Conservation (phyloP, 208 protist genomes). For the Endotrypanum monterogeii region DNA sequence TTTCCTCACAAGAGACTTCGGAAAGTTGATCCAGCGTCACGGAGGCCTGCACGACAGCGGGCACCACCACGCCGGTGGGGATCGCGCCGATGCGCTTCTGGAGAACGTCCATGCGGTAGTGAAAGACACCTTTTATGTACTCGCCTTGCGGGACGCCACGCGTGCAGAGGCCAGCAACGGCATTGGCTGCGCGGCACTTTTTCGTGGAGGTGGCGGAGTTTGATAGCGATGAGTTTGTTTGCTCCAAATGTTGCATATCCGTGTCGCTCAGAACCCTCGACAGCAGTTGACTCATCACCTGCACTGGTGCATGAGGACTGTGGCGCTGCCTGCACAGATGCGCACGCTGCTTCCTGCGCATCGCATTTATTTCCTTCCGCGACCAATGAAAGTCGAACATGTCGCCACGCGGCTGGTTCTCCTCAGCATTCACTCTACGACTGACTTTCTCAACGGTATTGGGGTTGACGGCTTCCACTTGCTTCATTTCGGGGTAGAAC, state of each 20-base stretch:
- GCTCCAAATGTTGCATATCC: not conserved
- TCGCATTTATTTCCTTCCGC: not conserved
- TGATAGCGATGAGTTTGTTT: not conserved
- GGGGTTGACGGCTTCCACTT: not conserved
- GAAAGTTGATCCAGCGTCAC: not conserved
- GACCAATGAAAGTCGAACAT: slow-evolving; percentile 21
- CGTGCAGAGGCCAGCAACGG: slow-evolving; percentile 18
- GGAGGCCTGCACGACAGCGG: slow-evolving; percentile 10
- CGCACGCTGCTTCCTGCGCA: slow-evolving; percentile 9
- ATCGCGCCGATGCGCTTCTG: slow-evolving; percentile 13
- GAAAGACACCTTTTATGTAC: slow-evolving; percentile 24
- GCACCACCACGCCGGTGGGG: slow-evolving; percentile 21
- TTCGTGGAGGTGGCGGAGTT: not conserved
- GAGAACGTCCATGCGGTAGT: slow-evolving; percentile 21
- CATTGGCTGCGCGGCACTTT: not conserved
- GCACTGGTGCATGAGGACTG: slow-evolving; percentile 20
- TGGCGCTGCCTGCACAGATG: slow-evolving; percentile 15
- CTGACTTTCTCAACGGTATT: not conserved
- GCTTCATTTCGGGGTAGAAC: slow-evolving; percentile 7
- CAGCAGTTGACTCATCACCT: slow-evolving; percentile 3
- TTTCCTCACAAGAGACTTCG: not conserved
- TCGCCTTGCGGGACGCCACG: slow-evolving; percentile 21
- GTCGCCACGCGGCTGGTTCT: slow-evolving; percentile 1
- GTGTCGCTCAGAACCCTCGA: slow-evolving; percentile 6
- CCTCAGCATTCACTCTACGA: not conserved